Evolutionary conservation across 495 filamentous ascomycete genomes (phyloP).

Genomic region (Parathielavia hyrcaniae): DNA sequence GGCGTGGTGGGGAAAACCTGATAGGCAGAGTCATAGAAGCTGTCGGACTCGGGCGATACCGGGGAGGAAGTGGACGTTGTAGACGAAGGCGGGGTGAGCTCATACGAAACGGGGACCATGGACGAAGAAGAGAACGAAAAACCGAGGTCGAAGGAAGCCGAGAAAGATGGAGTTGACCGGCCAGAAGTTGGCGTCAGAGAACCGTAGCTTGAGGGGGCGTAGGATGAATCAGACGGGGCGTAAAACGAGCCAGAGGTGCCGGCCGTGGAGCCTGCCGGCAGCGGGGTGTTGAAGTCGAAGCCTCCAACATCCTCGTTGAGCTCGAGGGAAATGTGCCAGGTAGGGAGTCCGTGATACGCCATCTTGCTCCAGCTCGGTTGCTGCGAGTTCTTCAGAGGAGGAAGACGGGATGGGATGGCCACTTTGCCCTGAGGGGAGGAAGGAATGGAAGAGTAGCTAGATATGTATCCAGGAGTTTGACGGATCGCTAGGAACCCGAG

Average conservation of each 20-base stretch:
- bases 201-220: conserved; percentile 33
- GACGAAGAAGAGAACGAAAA: conserved; percentile 23
- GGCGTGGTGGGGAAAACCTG: conserved; percentile 23
- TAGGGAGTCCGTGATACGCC: conserved; percentile 12
- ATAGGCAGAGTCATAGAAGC: conserved; percentile 20
- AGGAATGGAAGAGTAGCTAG: conserved; percentile 20
- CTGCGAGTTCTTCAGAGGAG: background rate
- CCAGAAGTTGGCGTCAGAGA: conserved; percentile 40
- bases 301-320: conserved; percentile 18
- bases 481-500: conserved; percentile 15
- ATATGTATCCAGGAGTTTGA: conserved; percentile 23
- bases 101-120: conserved; percentile 16
- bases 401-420: conserved; percentile 13
- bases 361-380: conserved; percentile 15
- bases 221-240: conserved; percentile 36
- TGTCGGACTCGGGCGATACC: conserved; percentile 19
- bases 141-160: conserved; percentile 22
- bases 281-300: conserved; percentile 27
- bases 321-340: conserved; percentile 25
- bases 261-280: conserved; percentile 16
- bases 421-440: conserved; percentile 18
- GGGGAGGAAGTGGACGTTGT: conserved; percentile 34
- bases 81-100: conserved; percentile 37
- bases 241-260: conserved; percentile 33
- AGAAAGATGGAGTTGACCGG: conserved; percentile 23